Evolutionary conservation across 2,329 filamentous ascomycete genomes (phyloP), one percentile per base, ranked within the genome.

Genomic region (Blastomyces silverae): DNA sequence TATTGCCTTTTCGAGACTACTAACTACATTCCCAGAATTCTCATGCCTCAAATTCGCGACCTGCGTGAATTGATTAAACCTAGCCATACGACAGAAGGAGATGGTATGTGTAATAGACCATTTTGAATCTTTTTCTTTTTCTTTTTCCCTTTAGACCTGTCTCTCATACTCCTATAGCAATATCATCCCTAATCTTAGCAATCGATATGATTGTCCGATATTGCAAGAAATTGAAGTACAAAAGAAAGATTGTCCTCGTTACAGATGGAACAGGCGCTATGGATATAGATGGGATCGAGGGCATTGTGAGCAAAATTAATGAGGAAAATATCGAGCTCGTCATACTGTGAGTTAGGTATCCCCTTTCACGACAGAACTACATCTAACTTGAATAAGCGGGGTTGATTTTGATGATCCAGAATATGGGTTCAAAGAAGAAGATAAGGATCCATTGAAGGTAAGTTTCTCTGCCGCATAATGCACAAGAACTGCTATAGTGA

Each of bases 331-430:
- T 97, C 66, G 86, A 94, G 67, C 80, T 99, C 55, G 83, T 88
- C 1, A 79, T 97, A 13, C 78, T 97, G 88, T 92, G 76, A 76
- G 89, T 83, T 39, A 15, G 25, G 17, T 52, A 37, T 28, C 5
- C 34, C 20, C 56, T 39, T 67, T 2, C 39, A 8, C 1, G 6
- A 1, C 7, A 22, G 0, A 4, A 31, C 64, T 39, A 50, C 44
- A 57, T 58, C 74, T 78, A 74, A 76, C 65, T 28, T 42, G 39
- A 28, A 55, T 3, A 65, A 92, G 89, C 63, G 94, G 94, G 17
- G 85, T 96, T 22, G 94, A 99, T 74, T 97, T 99, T 76, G 92
- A 99, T 73, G 92, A 97, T 74, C 74, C 85, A 0, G 92, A 96
- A 1, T 96, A 89, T 73, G 92, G 92, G 53, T 90, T 91, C 73